Evolutionary conservation across 352 stramenopile genomes (phyloP).

Genomic region (Phytopythium mirpurense): DNA sequence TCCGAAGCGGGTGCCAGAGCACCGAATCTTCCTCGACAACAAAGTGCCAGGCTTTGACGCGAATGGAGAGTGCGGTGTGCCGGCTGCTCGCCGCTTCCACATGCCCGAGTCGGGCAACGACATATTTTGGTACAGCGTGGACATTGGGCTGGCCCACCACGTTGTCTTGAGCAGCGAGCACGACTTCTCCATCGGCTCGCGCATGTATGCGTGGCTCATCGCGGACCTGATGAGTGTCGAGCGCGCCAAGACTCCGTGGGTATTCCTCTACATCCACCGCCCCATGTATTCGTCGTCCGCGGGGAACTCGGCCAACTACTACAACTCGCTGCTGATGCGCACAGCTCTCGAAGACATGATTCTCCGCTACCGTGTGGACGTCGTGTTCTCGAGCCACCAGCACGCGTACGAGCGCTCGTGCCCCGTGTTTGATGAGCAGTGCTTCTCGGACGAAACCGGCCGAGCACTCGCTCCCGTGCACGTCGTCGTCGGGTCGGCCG

Average conservation of each 20-base stretch:
- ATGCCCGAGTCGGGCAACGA: constrained; percentile 61
- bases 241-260: constrained; percentile 47
- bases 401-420: constrained; percentile 64
- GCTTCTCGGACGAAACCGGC: constrained; percentile 20
- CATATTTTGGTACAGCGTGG: constrained; percentile 60
- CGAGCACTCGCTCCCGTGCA: constrained; percentile 46
- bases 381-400: constrained; percentile 55
- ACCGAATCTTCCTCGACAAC: constrained; percentile 28
- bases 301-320: constrained; percentile 25
- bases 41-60: constrained; percentile 40
- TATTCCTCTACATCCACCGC: constrained; percentile 57
- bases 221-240: constrained; percentile 42
- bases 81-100: constrained; percentile 61
- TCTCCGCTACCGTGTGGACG: constrained; percentile 43
- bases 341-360: constrained; percentile 41
- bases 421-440: constrained; percentile 44
- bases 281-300: constrained; percentile 55
- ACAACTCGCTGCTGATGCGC: constrained; percentile 32
- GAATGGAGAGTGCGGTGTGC: constrained; percentile 85
- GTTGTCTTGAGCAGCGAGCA: constrained; percentile 49
- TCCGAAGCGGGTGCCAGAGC: constrained; percentile 18
- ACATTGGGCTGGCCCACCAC: constrained; percentile 49
- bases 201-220: constrained; percentile 46
- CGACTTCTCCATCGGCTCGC: constrained; percentile 37
- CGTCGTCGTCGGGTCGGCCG: constrained; percentile 47